Base-by-base conservation (phyloP, 352 stramenopile species). In the Phytophthora cactorum region DNA sequence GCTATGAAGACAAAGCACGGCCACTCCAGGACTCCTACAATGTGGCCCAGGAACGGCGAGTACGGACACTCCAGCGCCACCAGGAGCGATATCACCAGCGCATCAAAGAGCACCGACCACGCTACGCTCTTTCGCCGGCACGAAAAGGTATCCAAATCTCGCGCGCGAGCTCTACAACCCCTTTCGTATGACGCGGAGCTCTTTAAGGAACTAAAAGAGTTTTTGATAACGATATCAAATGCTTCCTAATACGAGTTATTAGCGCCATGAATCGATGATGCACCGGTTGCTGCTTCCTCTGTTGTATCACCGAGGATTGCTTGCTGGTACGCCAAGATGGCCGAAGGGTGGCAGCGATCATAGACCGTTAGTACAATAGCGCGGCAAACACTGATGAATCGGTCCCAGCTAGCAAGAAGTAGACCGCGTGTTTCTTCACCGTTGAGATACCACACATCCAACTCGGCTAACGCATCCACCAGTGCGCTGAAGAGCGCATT, bases 401-500 rank as follows among this genome's bases (percentile, higher is more conserved):
- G 75, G 46, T 91, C 74, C 86, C 86, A 93, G 44, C 83, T 92
- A 59, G 77, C 74, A 52, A 93, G 79, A 34, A 92, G 55, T 5
- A 77, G 55, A 2, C 56, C 58, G 15, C 83, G 81, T 4, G 83
- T 92, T 73, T 90, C 82, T 25, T 80, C 64, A 9, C 72, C 82
- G 43, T 88, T 83, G 2, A 92, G 68, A 56, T 93, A 93, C 86
- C 83, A 93, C 38, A 89, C 83, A 14, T 92, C 81, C 31, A 93
- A 70, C 47, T 82, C 64, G 4, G 72, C 63, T 14, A 91, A 65
- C n/a, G 81, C 82, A 77, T 91, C 86, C 31, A 93, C 81, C 22
- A 93, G 65, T 1, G 86, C 83, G 7, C 72, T 74, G 36, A 92
- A 93, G 8, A 93, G 46, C n/a, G 73, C 52, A 62, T 89, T 75